Base-by-base conservation (phyloP, 768 basidiomycete genomes). In the Kwoniella dejecticola region DNA sequence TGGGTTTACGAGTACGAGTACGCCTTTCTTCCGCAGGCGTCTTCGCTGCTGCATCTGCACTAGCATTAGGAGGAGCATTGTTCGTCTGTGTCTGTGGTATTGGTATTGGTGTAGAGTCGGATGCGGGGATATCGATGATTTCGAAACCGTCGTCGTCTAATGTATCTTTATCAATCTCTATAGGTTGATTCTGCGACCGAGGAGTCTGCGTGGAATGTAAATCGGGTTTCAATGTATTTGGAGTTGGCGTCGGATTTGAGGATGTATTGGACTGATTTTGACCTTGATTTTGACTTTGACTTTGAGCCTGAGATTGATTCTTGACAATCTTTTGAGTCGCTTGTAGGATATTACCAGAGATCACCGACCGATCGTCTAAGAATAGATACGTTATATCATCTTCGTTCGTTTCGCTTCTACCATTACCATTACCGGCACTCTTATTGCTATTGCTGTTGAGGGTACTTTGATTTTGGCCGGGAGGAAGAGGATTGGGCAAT, bases 331-430 rank as follows among this genome's bases (percentile, higher is more conserved):
- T 26, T 48, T 13, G 24, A 17, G 31, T 31, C 38, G 24, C 3
- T n/a, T 24, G 33, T 52, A 36, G 27, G 11, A 27, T 44, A 13
- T 24, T 36, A 26, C 23, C 17, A 40, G 55, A 33, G 10, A 21
- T 1, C 0, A 30, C 36, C 11, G 31, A 44, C 15, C 57, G 40
- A 36, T 63, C 63, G n/a, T 74, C 70, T 19, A 75, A 38, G 27
- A 75, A 68, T 7, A 75, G 58, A 52, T 72, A 72, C 1, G 70
- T 54, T 23, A 54, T 59, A 49, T 74, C 72, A 30, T 71, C 71
- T 7, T 36, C 15, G 33, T 36, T 36, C n/a, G 47, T 29, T 30
- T 64, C 41, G 19, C 17, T 59, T 17, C 21, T 57, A 29, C 17
- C 30, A 23, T 23, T 38, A 47, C 24, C 10, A n/a, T 10, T 30